Evolutionary conservation across 2,329 filamentous ascomycete species (phyloP).

Genomic region (Periconia macrospinosa): DNA sequence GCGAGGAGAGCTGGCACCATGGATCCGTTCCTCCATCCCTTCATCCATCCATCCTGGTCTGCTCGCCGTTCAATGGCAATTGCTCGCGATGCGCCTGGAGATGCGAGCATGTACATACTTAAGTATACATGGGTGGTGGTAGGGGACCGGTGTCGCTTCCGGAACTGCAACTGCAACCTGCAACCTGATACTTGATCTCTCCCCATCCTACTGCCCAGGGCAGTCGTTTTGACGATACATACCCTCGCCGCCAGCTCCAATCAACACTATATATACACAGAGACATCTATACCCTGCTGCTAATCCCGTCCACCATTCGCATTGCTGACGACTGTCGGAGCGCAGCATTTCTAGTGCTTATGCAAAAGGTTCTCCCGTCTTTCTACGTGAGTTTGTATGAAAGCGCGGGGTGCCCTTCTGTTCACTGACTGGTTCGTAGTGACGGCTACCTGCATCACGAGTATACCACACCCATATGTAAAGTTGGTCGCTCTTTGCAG

Average conservation of each 20-base stretch:
- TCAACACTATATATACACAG: not conserved
- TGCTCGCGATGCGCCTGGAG: no score
- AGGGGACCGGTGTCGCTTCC: no score
- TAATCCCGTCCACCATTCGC: slow-evolving; percentile 28
- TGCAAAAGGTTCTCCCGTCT: slow-evolving; percentile 32
- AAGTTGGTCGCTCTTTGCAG: slow-evolving; percentile 16
- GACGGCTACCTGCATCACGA: slow-evolving; percentile 31
- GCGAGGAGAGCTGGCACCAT: not conserved
- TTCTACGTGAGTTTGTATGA: slow-evolving; percentile 39
- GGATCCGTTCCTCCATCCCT: no score
- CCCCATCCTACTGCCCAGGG: not conserved
- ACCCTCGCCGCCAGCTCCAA: slow-evolving; percentile 14
- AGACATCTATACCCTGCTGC: slow-evolving; percentile 33
- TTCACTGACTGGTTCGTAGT: slow-evolving; percentile 34
- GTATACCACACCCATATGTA: slow-evolving; percentile 17
- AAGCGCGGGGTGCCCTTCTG: slow-evolving; percentile 24
- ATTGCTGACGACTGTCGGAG: slow-evolving; percentile 33
- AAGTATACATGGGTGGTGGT: no score
- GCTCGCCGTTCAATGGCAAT: no score
- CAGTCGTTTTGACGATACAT: slow-evolving; percentile 15
- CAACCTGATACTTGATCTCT: no score
- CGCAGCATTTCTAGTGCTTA: slow-evolving; percentile 37
- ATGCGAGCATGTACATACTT: no score
- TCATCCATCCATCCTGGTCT: not conserved
- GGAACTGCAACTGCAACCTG: no score